phyloP scores from a whole-genome alignment of 805 yeast genomes.

The Candida golubevii region DNA sequence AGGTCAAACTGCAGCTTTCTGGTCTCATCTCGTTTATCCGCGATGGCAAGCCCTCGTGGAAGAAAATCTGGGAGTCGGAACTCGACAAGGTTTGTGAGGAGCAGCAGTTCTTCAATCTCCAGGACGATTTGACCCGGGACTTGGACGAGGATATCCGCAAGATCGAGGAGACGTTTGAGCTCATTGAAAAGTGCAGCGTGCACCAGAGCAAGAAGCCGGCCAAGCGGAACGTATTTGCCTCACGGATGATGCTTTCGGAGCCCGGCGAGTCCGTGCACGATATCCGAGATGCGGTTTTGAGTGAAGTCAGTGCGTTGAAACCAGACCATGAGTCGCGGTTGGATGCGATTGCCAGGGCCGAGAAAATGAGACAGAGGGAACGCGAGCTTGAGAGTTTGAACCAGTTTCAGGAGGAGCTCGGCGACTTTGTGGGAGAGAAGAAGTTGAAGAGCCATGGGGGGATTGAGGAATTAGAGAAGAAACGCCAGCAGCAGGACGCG shows the following conservation, averaged over 20 bases:
- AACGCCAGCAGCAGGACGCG: conserved; percentile 62
- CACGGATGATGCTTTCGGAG: conserved; percentile 46
- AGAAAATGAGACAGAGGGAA: conserved; percentile 70
- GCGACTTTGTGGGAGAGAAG: conserved; percentile 74
- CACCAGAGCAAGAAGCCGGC: conserved; percentile 66
- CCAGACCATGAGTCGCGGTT: conserved; percentile 84
- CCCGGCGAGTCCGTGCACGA: conserved; percentile 61
- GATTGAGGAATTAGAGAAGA: conserved; percentile 75
- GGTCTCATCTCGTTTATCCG: conserved; percentile 57
- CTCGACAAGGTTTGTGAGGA: conserved; percentile 88
- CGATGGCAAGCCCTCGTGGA: conserved; percentile 80
- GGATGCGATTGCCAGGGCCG: conserved; percentile 88
- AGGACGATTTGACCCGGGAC: conserved; percentile 79
- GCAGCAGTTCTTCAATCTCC: conserved; percentile 86
- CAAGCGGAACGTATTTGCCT: conserved; percentile 35
- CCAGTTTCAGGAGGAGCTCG: conserved; percentile 81
- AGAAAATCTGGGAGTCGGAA: conserved; percentile 86
- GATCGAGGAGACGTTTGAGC: conserved; percentile 74
- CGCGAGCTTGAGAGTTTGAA: conserved; percentile 50
- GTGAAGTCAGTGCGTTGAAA: conserved; percentile 70
- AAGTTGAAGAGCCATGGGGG: conserved; percentile 84
- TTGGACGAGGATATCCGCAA: conserved; percentile 74
- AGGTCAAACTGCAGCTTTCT: conserved; percentile 50
- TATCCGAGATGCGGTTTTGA: conserved; percentile 71
- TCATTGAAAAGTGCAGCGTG: conserved; percentile 76